Evolutionary conservation across 1,284 basidiomycete species (phyloP).

Genomic region (Naganishia sp.): DNA sequence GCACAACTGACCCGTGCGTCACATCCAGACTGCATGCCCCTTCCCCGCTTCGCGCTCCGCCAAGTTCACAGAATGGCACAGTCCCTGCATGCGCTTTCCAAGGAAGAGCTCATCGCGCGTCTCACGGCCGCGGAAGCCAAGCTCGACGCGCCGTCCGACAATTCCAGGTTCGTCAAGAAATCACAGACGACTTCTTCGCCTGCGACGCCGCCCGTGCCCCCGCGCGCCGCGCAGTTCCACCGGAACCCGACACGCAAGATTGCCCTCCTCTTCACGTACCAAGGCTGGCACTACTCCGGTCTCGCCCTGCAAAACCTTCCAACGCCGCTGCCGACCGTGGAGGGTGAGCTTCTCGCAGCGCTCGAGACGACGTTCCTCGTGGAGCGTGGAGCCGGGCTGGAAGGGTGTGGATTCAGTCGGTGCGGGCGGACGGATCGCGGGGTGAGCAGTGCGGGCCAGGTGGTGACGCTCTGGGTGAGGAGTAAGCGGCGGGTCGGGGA

Average conservation of each 20-base stretch:
- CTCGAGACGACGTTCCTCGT: slow-evolving; percentile 74
- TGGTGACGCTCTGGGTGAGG: slow-evolving; percentile 85
- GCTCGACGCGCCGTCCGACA: not conserved
- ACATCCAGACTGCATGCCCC: slow-evolving; percentile 8
- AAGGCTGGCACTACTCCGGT: slow-evolving; percentile 88
- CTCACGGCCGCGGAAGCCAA: slow-evolving; percentile 1
- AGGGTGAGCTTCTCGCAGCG: slow-evolving; percentile 81
- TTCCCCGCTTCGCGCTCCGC: slow-evolving; percentile 5
- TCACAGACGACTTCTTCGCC: not conserved
- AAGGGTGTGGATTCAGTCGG: slow-evolving; percentile 83
- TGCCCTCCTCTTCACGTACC: slow-evolving; percentile 87
- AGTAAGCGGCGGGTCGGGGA: slow-evolving; percentile 55
- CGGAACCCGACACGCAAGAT: slow-evolving; percentile 78
- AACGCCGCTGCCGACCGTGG: slow-evolving; percentile 82
- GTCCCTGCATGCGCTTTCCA: slow-evolving; percentile 15
- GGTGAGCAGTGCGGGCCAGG: slow-evolving; percentile 92
- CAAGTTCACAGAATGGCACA: slow-evolving; percentile 13
- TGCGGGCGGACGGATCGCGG: slow-evolving; percentile 95
- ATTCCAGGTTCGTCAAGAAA: not conserved
- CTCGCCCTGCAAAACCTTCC: slow-evolving; percentile 71
- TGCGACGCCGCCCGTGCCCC: slow-evolving; percentile 5
- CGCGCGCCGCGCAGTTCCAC: slow-evolving; percentile 63
- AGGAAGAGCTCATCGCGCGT: slow-evolving; percentile 24
- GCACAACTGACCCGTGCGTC: too few relatives aligned
- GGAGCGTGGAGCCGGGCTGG: slow-evolving; percentile 70